Percentiles rank a stretch among this genome's conserved stretches.
phyloP scores from a whole-genome alignment of 2,329 filamentous ascomycete species.

The Thelonectria olida region DNA sequence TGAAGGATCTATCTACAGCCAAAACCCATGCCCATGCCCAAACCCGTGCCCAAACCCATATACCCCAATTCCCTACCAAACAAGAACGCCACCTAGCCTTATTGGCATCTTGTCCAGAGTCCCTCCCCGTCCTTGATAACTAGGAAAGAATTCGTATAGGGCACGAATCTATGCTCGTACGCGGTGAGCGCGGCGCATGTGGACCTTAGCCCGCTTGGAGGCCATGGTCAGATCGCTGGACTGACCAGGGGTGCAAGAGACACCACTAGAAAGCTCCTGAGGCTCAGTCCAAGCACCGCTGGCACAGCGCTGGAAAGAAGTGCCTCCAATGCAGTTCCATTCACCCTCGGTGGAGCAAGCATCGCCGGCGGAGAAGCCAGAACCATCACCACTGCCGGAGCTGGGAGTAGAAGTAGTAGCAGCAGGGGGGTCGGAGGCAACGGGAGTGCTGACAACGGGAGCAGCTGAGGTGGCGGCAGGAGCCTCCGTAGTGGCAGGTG shows the following conservation, averaged over 20 bases:
- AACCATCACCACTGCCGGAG: constrained; percentile 38
- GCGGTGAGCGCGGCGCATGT: constrained; percentile 42
- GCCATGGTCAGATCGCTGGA: constrained; percentile 50
- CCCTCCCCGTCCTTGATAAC: not conserved
- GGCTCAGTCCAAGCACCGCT: constrained; percentile 59
- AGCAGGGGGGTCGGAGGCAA: constrained; percentile 28
- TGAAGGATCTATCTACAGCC: constrained; percentile 8
- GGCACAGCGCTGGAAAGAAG: constrained; percentile 64
- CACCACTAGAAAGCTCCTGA: constrained; percentile 55
- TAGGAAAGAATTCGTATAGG: not conserved
- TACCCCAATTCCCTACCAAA: not conserved
- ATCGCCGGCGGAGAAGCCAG: constrained; percentile 51
- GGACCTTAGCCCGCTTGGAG: constrained; percentile 23
- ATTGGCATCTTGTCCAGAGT: not conserved
- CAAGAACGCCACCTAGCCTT: not conserved
- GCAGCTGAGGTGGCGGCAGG: constrained; percentile 30
- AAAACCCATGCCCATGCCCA: not conserved
- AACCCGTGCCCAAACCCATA: not conserved
- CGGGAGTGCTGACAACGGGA: constrained; percentile 27
- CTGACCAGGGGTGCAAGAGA: constrained; percentile 54
- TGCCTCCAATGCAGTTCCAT: constrained; percentile 64
- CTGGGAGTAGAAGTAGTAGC: constrained; percentile 20
- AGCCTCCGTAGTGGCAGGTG: constrained; percentile 31
- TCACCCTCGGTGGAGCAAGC: constrained; percentile 58
- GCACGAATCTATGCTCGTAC: constrained; percentile 1